phyloP scores from a whole-genome alignment of 768 basidiomycete species.

The Mycena rebaudengoi region DNA sequence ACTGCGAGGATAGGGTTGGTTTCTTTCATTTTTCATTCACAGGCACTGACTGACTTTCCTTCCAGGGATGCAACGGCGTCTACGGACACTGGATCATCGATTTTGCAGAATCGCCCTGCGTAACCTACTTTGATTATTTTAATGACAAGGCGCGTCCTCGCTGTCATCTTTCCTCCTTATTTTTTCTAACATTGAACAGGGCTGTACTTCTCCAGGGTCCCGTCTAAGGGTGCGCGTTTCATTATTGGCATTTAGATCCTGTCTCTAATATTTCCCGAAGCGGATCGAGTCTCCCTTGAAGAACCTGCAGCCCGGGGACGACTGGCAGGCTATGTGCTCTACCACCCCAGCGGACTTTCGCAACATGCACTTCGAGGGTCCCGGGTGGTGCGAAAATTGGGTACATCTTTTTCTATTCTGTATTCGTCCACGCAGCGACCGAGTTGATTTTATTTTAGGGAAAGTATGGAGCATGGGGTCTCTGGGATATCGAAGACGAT shows the following conservation, averaged over 20 bases:
- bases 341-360: constrained; percentile 38
- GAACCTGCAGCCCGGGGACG: constrained; percentile 33
- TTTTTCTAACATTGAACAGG: constrained; percentile 4
- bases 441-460: too few relatives aligned
- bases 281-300: constrained; percentile 36
- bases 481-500: too few relatives aligned
- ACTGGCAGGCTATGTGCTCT: constrained; percentile 41
- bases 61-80: neutral
- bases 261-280: constrained; percentile 12
- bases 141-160: constrained; percentile 34
- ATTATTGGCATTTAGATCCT: neutral
- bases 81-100: constrained; percentile 36
- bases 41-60: neutral
- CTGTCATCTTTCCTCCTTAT: neutral
- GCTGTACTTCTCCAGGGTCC: constrained; percentile 8
- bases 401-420: constrained; percentile 28
- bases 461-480: too few relatives aligned
- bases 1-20: constrained; percentile 2
- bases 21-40: neutral
- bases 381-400: constrained; percentile 30
- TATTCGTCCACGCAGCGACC: too few relatives aligned
- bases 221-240: constrained; percentile 8
- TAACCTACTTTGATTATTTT: constrained; percentile 31
- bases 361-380: constrained; percentile 33
- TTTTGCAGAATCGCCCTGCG: constrained; percentile 35